Conservation (phyloP, 2,329 filamentous ascomycete species). For the Metarhizium album region DNA sequence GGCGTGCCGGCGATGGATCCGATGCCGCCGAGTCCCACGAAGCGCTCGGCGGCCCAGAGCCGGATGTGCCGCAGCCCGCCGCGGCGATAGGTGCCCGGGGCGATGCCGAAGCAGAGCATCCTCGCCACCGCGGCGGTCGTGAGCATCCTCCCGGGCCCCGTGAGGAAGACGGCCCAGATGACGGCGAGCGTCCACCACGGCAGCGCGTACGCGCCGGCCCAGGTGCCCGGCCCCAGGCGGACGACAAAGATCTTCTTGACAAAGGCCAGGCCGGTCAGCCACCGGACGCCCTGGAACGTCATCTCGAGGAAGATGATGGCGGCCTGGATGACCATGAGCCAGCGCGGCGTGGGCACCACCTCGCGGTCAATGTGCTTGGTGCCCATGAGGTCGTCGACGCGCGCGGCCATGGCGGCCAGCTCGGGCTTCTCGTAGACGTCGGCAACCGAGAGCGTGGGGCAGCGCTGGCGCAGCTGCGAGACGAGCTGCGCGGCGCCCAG, state of each 20-base stretch:
- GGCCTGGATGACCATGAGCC: conserved; percentile 10
- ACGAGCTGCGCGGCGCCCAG: conserved; percentile 14
- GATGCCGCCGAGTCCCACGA: conserved; percentile 7
- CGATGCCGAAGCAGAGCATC: conserved; percentile 8
- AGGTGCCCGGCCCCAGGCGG: conserved; percentile 1
- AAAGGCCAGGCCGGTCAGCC: conserved; percentile 6
- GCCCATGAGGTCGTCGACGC: conserved; percentile 10
- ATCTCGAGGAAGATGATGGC: conserved; percentile 8
- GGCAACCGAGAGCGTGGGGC: conserved; percentile 12
- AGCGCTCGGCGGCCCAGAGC: conserved; percentile 11
- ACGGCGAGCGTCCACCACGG: conserved; percentile 9
- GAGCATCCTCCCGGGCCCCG: conserved; percentile 10
- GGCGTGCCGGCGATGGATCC: conserved; percentile 10
- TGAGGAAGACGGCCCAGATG: conserved; percentile 8
- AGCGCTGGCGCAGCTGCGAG: conserved; percentile 10
- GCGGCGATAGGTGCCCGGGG: conserved; percentile 10
- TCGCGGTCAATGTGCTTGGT: conserved; percentile 6
- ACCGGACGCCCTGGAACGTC: conserved; percentile 7
- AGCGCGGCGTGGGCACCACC: conserved; percentile 11
- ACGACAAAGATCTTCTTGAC: conserved; percentile 9
- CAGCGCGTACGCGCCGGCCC: conserved; percentile 7
- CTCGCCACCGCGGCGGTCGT: conserved; percentile 6
- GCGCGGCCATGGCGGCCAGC: conserved; percentile 9
- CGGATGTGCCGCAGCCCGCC: conserved; percentile 10
- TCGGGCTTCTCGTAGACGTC: conserved; percentile 12